These are phyloP conservation scores for Mercurialis annua DNA, from an alignment of 345 rosid species.

Conservation along the genomic window DNA sequence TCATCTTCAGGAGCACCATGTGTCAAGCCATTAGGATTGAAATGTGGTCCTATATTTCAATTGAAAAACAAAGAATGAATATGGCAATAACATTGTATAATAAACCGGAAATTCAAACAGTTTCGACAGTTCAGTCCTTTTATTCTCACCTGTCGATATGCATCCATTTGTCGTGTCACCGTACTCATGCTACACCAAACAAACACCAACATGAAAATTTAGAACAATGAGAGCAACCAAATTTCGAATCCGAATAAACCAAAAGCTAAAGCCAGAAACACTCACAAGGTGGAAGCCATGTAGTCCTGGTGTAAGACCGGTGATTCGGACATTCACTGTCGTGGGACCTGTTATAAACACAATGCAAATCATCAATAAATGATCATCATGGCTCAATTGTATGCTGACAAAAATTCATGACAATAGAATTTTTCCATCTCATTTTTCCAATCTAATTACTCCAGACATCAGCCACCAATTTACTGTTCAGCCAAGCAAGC, in stretches of 20 bases:
- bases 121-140: slow-evolving; percentile 6
- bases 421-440: background rate
- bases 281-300: slow-evolving; percentile 90
- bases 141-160: slow-evolving; percentile 72
- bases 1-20: slow-evolving; percentile 97
- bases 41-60: slow-evolving; percentile 65
- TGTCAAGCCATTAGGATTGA: slow-evolving; percentile 77
- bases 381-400: background rate
- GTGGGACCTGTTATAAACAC: slow-evolving; percentile 63
- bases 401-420: background rate
- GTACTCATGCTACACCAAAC: slow-evolving; percentile 71
- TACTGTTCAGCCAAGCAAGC: background rate
- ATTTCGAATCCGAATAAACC: slow-evolving; percentile 5
- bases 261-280: slow-evolving; percentile 16
- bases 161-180: slow-evolving; percentile 99
- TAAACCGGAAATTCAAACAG: background rate
- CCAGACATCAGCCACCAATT: background rate
- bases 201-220: background rate
- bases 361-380: slow-evolving; percentile 5
- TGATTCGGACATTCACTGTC: slow-evolving; percentile 72
- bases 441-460: background rate
- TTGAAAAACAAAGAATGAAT: background rate
- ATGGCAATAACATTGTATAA: background rate
- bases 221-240: background rate
- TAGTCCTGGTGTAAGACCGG: slow-evolving; percentile 84